Conservation (phyloP, 495 filamentous ascomycete species). For the Penicillium bovifimosum region DNA sequence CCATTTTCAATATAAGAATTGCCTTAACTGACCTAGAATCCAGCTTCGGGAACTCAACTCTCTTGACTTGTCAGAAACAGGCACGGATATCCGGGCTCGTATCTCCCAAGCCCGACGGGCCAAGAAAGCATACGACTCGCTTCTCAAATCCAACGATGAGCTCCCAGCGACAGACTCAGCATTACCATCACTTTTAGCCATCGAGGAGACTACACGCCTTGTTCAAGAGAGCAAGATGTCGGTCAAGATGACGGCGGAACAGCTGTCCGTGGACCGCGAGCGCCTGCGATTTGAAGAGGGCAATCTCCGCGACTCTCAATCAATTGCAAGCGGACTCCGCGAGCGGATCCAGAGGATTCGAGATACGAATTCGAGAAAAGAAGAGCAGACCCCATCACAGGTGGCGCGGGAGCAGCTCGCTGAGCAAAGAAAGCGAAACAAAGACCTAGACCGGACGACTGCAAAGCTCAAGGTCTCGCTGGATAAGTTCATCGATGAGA, state of each 20-base stretch:
- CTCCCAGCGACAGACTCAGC: constrained; percentile 61
- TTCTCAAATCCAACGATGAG: constrained; percentile 54
- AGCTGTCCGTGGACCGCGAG: constrained; percentile 47
- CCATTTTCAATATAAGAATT: neutral
- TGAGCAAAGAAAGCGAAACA: constrained; percentile 53
- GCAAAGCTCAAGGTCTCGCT: constrained; percentile 54
- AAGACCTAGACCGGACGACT: constrained; percentile 50
- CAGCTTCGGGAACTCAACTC: constrained; percentile 43
- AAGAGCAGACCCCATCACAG: constrained; percentile 53
- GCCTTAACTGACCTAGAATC: constrained; percentile 10
- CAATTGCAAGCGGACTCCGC: constrained; percentile 49
- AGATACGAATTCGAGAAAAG: constrained; percentile 45
- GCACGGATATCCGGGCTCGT: constrained; percentile 39
- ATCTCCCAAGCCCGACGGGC: constrained; percentile 52
- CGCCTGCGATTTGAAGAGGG: constrained; percentile 54
- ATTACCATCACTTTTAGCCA: constrained; percentile 64
- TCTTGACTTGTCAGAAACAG: constrained; percentile 36
- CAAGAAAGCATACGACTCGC: constrained; percentile 57
- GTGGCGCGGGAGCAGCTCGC: constrained; percentile 53
- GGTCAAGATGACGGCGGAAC: constrained; percentile 47
- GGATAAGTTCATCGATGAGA: constrained; percentile 65
- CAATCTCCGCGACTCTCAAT: constrained; percentile 54
- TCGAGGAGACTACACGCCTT: constrained; percentile 57
- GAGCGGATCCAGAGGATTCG: constrained; percentile 54
- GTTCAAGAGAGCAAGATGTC: constrained; percentile 58